Percentiles rank a stretch among this genome's conserved stretches.
Evolutionary conservation across 257 asterid genomes (phyloP).

Genomic region (Henckelia pumila): DNA sequence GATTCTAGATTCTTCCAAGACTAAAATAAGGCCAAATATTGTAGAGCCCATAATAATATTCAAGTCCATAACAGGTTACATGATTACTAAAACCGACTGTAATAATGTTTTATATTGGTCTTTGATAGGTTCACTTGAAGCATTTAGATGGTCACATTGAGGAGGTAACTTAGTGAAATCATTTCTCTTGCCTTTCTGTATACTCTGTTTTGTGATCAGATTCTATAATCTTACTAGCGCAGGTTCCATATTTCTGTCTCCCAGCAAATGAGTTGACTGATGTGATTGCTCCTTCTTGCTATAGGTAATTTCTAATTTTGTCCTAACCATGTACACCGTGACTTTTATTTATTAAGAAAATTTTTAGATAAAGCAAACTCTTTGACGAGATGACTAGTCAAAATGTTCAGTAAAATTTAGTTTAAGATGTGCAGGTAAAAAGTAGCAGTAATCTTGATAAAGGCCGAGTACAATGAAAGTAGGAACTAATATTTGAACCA

Average conservation of each 20-base stretch:
- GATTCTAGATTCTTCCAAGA: too few relatives aligned
- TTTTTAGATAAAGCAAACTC: not conserved
- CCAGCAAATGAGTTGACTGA: slow-evolving; percentile 97
- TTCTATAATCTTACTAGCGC: slow-evolving; percentile 42
- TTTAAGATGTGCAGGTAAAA: too few relatives aligned
- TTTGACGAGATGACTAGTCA: slow-evolving; percentile 2
- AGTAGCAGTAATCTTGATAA: too few relatives aligned
- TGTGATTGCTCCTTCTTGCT: slow-evolving; percentile 98
- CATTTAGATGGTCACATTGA: slow-evolving; percentile 97
- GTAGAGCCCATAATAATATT: too few relatives aligned
- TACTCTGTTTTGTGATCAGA: slow-evolving; percentile 37
- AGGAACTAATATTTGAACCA: too few relatives aligned
- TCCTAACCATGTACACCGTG: slow-evolving; percentile 17
- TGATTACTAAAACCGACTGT: too few relatives aligned
- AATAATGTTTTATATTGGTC: slow-evolving; percentile 21
- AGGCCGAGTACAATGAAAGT: too few relatives aligned
- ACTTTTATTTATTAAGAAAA: slow-evolving; percentile 17
- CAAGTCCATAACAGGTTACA: too few relatives aligned
- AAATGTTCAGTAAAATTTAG: too few relatives aligned
- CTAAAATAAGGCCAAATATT: too few relatives aligned
- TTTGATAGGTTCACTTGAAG: slow-evolving; percentile 87
- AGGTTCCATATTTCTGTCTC: slow-evolving; percentile 99
- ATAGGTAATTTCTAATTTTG: slow-evolving; percentile 55
- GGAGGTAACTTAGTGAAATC: slow-evolving; percentile 53
- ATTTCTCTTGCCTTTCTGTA: slow-evolving; percentile 29